phyloP scores from a whole-genome alignment of 805 yeast species.

The Yarrowia osloensis region DNA sequence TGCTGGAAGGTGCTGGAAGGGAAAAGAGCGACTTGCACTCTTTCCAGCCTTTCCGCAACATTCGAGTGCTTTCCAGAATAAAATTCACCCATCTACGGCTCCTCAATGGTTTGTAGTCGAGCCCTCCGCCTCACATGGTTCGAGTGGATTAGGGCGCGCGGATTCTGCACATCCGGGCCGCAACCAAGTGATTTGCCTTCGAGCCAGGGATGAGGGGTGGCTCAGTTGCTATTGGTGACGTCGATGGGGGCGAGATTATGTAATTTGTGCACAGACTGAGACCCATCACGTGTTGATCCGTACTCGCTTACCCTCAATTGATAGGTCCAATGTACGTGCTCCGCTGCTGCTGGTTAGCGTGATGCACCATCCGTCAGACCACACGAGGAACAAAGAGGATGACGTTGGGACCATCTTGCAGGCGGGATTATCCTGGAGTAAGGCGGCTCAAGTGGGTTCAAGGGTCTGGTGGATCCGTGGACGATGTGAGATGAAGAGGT shows the following conservation, averaged over 20 bases:
- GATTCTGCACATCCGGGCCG: slow-evolving; percentile 13
- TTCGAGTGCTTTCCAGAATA: background rate
- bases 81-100: background rate
- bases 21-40: background rate
- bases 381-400: background rate
- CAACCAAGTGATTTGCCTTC: background rate
- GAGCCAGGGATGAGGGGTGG: too few species aligned
- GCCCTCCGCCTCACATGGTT: background rate
- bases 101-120: background rate
- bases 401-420: slow-evolving; percentile 3
- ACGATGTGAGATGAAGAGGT: background rate
- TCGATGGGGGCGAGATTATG: too few species aligned
- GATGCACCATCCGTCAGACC: background rate
- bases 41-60: background rate
- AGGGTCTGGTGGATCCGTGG: background rate
- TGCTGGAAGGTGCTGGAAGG: background rate
- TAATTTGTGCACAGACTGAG: too few species aligned
- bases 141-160: slow-evolving; percentile 10
- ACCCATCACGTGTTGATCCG: background rate
- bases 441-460: background rate
- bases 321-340: background rate
- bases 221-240: background rate
- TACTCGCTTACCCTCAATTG: background rate
- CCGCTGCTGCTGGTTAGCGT: background rate
- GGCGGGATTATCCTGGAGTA: background rate